phyloP scores from a whole-genome alignment of 2,329 filamentous ascomycete species.

The Diaporthe sp. region DNA sequence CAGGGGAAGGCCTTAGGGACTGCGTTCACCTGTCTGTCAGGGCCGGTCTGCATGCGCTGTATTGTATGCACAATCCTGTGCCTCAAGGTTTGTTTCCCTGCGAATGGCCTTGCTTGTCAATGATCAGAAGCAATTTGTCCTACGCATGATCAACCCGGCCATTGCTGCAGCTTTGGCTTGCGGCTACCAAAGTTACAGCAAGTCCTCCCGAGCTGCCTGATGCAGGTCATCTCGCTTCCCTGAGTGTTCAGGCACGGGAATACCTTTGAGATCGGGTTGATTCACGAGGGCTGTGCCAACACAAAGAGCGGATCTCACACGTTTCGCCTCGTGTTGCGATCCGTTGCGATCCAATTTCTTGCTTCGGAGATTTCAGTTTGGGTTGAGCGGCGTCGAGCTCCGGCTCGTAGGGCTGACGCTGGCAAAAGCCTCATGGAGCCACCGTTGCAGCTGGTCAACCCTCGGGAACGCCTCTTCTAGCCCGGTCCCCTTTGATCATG shows the following conservation, averaged over 20 bases:
- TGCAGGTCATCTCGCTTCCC: slow-evolving; percentile 24
- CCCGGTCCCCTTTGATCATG: slow-evolving; percentile 20
- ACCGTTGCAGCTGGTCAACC: slow-evolving; percentile 24
- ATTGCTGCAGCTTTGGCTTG: slow-evolving; percentile 20
- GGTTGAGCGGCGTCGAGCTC: slow-evolving; percentile 16
- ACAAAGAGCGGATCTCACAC: slow-evolving; percentile 3
- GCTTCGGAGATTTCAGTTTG: slow-evolving; percentile 12
- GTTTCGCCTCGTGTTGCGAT: slow-evolving; percentile 10
- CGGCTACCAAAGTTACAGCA: slow-evolving; percentile 21
- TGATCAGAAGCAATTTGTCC: slow-evolving; percentile 1
- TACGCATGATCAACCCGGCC: not conserved
- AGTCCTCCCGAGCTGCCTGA: slow-evolving; percentile 17
- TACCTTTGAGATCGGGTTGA: not conserved
- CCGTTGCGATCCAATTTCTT: not conserved
- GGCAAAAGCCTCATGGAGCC: slow-evolving; percentile 14
- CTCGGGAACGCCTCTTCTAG: not conserved
- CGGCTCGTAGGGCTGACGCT: slow-evolving; percentile 35
- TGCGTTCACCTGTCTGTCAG: not conserved
- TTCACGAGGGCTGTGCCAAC: not conserved
- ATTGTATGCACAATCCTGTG: slow-evolving; percentile 4
- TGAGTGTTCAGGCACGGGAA: not conserved
- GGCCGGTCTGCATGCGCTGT: not conserved
- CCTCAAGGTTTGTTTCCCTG: not conserved
- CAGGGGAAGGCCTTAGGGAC: too few species aligned
- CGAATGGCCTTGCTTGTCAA: slow-evolving; percentile 4